Conservation (phyloP, 2,329 filamentous ascomycete species). For the Pseudogymnoascus sp. region DNA sequence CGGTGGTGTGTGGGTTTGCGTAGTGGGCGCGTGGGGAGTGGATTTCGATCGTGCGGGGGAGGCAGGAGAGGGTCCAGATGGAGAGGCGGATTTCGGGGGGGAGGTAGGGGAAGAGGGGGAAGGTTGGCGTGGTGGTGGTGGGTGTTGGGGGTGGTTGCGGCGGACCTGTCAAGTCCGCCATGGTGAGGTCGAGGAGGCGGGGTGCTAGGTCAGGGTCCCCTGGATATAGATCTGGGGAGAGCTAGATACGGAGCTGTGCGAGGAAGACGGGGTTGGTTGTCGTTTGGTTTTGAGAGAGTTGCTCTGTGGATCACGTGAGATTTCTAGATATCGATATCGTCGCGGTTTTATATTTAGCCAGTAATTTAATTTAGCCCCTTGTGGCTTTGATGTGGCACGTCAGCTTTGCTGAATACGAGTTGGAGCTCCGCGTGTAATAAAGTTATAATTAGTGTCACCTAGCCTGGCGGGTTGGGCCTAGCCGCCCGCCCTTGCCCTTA, state of each 20-base stretch:
- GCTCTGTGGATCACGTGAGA: neutral
- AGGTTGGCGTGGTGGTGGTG: neutral
- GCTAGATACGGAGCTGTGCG: neutral
- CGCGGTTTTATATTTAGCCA: neutral
- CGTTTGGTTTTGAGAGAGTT: neutral
- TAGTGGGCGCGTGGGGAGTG: conserved; percentile 11
- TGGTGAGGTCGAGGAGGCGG: neutral
- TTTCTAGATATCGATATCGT: neutral
- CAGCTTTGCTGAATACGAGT: neutral
- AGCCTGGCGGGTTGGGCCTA: neutral
- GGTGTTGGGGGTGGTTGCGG: neutral
- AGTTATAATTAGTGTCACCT: neutral
- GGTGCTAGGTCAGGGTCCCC: neutral
- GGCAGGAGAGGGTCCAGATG: conserved; percentile 13
- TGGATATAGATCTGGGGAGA: neutral
- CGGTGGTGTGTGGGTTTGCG: neutral
- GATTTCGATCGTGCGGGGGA: conserved; percentile 14
- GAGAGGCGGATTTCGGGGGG: conserved; percentile 17
- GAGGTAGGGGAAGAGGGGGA: conserved; percentile 16
- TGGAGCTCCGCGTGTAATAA: neutral
- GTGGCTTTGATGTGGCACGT: neutral
- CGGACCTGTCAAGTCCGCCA: neutral
- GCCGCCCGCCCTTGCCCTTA: neutral
- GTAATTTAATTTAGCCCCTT: neutral
- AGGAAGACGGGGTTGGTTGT: neutral